A percentile compares a stretch with the other conserved stretches of the same genome.
These are phyloP conservation scores for Scenedesmus sp. DNA, from an alignment of 163 green algal species.

Conservation along the genomic window DNA sequence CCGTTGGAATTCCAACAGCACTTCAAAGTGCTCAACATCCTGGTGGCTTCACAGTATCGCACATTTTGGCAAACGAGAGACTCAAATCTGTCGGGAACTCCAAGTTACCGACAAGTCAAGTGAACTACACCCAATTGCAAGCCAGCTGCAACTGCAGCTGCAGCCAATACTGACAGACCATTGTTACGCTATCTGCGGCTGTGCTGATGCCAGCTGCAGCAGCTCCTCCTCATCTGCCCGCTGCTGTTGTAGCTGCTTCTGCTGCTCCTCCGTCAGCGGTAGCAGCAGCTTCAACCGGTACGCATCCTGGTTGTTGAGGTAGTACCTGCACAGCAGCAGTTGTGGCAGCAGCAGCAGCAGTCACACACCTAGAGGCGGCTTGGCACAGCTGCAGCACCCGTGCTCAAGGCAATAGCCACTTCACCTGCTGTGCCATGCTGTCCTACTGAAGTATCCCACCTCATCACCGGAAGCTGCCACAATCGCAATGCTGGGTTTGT, in stretches of 20 bases:
- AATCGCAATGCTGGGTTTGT: not conserved
- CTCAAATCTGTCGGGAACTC: too few species aligned
- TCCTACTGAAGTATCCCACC: too few species aligned
- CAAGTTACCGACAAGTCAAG: too few species aligned
- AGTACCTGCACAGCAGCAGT: slow-evolving; percentile 82
- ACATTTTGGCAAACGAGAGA: not conserved
- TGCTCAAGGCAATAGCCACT: too few species aligned
- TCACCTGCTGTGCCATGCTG: too few species aligned
- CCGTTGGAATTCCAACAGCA: too few species aligned
- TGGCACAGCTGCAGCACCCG: not conserved
- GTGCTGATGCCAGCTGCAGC: not conserved
- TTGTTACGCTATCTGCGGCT: not conserved
- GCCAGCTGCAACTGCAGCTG: not conserved
- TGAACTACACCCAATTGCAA: not conserved
- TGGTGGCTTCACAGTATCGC: not conserved
- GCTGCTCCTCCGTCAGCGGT: slow-evolving; percentile 58
- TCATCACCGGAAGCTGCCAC: not conserved
- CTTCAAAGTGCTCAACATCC: too few species aligned
- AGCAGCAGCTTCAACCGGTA: slow-evolving; percentile 96
- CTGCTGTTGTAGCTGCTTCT: slow-evolving; percentile 11
- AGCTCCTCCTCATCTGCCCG: slow-evolving; percentile 24
- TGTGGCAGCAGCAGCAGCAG: not conserved
- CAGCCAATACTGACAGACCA: not conserved
- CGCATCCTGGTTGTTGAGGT: slow-evolving; percentile 93
- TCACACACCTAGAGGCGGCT: not conserved